Evolutionary conservation across 768 basidiomycete species (phyloP), one percentile per base, ranked within the genome.

Genomic region (Amanita rubescens): DNA sequence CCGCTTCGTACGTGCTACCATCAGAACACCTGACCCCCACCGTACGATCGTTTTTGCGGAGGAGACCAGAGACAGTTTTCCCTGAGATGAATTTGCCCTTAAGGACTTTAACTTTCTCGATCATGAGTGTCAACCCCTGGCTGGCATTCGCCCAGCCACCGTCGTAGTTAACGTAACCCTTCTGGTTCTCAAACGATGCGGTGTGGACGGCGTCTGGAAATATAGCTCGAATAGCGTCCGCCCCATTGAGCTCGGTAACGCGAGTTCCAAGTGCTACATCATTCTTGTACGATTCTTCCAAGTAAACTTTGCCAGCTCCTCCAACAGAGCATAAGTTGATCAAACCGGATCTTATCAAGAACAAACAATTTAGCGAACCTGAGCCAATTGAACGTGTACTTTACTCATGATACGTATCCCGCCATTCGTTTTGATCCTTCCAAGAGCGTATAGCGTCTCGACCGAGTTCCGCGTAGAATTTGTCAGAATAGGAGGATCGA

Each of bases 71-170:
- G 9, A 85, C 88, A 25, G 74, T 69, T 58, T 80, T 83, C 2
- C 82, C 83, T 0, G 75, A 57, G 3, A 84, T 24, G 27, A 95
- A 67, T 20, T 69, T 74, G 1, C 83, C 91, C 0, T 84, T 84
- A 39, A 82, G 70, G 10, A 71, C 62, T n/a, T 64, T 62, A 3
- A 95, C 82, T 41, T 73, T 77, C 25, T 68, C 62, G 48, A 85
- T 76, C 54, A 89, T 67, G 9, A 75, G 63, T 2, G 66, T 60
- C 8, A 92, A 61, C 3, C 86, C 90, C 62, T 84, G 78, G 1
- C 76, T 73, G 1, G 94, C 90, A 61, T 85, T 75, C 2, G 81
- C 90, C 94, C 94, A 97, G 12, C 94, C 94, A 1, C 87, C 81
- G 34, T 88, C 83, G 7, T 69, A 71, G 61, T 93, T 95, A 42